phyloP scores from a whole-genome alignment of 306 rosid genomes.

The Sophora flavescens region DNA sequence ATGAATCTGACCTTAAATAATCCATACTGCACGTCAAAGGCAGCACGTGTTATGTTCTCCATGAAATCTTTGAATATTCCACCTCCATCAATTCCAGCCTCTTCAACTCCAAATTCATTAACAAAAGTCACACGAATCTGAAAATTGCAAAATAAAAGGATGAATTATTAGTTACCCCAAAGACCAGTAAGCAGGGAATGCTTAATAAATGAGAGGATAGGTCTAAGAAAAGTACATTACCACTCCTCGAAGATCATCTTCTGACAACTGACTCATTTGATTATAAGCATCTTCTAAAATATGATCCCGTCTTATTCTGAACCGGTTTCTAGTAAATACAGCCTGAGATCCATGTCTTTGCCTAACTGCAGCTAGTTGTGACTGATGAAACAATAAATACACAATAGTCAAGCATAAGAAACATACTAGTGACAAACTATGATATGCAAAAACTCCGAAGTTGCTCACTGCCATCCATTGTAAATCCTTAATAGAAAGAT shows the following conservation, averaged over 20 bases:
- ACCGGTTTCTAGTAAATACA: slow-evolving; percentile 79
- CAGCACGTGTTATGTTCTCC: slow-evolving; percentile 99
- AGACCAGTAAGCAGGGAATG: slow-evolving; percentile 36
- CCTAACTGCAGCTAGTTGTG: slow-evolving; percentile 91
- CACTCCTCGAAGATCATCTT: slow-evolving; percentile 93
- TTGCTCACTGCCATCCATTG: slow-evolving; percentile 2
- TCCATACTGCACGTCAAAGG: slow-evolving; percentile 99
- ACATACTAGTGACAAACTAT: slow-evolving; percentile 11
- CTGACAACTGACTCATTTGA: slow-evolving; percentile 93
- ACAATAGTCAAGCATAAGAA: slow-evolving; percentile 42
- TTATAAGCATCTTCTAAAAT: slow-evolving; percentile 95
- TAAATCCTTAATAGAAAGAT: slow-evolving; percentile 20
- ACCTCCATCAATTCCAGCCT: slow-evolving; percentile 99
- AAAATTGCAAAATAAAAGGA: slow-evolving; percentile 35
- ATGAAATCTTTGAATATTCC: slow-evolving; percentile 99
- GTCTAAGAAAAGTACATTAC: slow-evolving; percentile 52
- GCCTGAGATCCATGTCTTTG: slow-evolving; percentile 75
- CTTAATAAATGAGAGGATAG: slow-evolving; percentile 21
- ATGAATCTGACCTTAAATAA: slow-evolving; percentile 79
- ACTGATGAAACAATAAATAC: slow-evolving; percentile 67
- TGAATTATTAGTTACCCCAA: slow-evolving; percentile 25
- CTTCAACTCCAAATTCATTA: slow-evolving; percentile 99
- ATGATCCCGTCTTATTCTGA: slow-evolving; percentile 89
- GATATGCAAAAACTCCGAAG: slow-evolving; percentile 30
- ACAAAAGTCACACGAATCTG: slow-evolving; percentile 96